A percentile compares a stretch with the other conserved stretches of the same genome.
These are phyloP conservation scores for Jacaranda copaia DNA, from an alignment of 257 asterid genomes.

Conservation along the genomic window DNA sequence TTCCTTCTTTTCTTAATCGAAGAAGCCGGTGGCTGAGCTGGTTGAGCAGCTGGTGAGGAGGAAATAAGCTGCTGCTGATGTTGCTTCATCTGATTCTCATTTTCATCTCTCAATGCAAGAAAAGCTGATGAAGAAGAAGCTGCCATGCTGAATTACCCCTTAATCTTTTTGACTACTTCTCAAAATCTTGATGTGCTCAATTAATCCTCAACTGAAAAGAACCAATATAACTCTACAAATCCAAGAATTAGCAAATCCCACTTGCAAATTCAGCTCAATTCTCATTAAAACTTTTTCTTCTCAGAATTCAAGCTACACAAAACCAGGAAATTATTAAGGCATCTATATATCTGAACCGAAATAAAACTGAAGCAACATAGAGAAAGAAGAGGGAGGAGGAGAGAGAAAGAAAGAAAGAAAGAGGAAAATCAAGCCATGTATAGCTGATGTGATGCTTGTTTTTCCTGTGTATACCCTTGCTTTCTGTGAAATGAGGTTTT, in stretches of 20 bases:
- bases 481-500: conserved; percentile 56
- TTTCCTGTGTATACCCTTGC: conserved; percentile 40
- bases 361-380: not conserved
- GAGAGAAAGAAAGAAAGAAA: not conserved
- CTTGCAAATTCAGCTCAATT: conserved; percentile 5
- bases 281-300: conserved; percentile 5
- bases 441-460: conserved; percentile 40
- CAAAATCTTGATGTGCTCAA: not conserved
- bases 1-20: conserved; percentile 60
- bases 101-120: conserved; percentile 50
- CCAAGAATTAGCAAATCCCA: not conserved
- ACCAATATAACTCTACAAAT: not conserved
- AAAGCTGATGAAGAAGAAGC: conserved; percentile 60
- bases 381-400: not conserved
- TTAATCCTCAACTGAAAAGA: not conserved
- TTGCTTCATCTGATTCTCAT: conserved; percentile 41
- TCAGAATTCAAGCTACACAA: not conserved
- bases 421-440: conserved; percentile 30
- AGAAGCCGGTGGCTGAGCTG: conserved; percentile 35
- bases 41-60: conserved; percentile 34
- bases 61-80: conserved; percentile 43
- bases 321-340: not conserved
- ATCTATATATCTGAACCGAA: not conserved
- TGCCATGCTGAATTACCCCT: conserved; percentile 40
- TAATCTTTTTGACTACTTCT: not conserved